Percentiles rank a stretch among this genome's conserved stretches.
These are phyloP conservation scores for Heliosperma pusillum DNA, from an alignment of 148 eudicot genomes.

Conservation along the genomic window DNA sequence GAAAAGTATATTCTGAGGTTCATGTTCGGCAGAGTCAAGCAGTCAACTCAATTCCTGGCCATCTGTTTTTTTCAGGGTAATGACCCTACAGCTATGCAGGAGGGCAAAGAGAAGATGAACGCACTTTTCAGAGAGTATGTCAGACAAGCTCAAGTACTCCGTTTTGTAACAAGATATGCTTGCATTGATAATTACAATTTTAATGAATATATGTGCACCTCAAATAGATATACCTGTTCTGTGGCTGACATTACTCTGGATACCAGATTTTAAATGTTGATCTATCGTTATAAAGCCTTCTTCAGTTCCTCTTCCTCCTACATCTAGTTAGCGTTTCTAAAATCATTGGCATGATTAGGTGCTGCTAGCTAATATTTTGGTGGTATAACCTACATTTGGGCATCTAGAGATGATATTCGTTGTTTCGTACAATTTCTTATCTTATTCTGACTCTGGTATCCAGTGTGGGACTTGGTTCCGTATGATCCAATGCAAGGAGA, in stretches of 20 bases:
- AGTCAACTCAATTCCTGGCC: slow-evolving; percentile 3
- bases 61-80: slow-evolving; percentile 47
- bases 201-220: not conserved
- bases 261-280: not conserved
- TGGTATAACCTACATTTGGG: not conserved
- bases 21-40: not conserved
- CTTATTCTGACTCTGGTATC: not conserved
- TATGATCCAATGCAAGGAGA: not conserved
- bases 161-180: not conserved
- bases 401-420: not conserved
- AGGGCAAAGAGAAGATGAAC: slow-evolving; percentile 65
- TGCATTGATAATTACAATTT: not conserved
- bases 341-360: not conserved
- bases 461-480: not conserved
- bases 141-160: slow-evolving; percentile 2
- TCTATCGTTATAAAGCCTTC: not conserved
- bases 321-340: not conserved
- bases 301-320: not conserved
- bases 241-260: not conserved
- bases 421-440: not conserved
- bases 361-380: not conserved
- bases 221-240: not conserved
- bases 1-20: not conserved
- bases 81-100: slow-evolving; percentile 67
- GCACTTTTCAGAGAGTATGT: slow-evolving; percentile 77